Evolutionary conservation across 1,139 yeast genomes (phyloP).

Genomic region (Yamadazyma triangularis): DNA sequence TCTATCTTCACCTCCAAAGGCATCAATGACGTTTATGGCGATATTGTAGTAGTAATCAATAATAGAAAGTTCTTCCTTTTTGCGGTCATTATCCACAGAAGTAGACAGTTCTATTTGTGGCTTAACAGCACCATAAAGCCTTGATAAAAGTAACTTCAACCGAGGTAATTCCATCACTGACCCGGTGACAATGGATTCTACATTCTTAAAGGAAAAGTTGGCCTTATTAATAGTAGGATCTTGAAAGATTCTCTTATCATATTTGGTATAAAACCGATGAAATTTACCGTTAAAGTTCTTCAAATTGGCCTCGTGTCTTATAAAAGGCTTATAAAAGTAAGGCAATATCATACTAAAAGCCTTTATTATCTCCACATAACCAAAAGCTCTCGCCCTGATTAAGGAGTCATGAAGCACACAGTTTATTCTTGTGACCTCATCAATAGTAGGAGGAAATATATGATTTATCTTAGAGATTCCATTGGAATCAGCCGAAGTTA

Average conservation of each 20-base stretch:
- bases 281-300: slow-evolving; percentile 34
- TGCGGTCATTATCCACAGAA: too few species aligned
- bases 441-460: slow-evolving; percentile 91
- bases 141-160: slow-evolving; percentile 59
- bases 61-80: slow-evolving; percentile 9
- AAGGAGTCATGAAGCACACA: slow-evolving; percentile 78
- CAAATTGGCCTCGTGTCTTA: slow-evolving; percentile 83
- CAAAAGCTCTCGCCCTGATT: slow-evolving; percentile 60
- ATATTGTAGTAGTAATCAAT: slow-evolving; percentile 45
- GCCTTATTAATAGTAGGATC: slow-evolving; percentile 24
- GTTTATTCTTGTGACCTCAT: slow-evolving; percentile 85
- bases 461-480: slow-evolving; percentile 64
- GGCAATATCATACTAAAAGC: slow-evolving; percentile 82
- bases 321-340: slow-evolving; percentile 85
- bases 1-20: slow-evolving; percentile 61
- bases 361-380: slow-evolving; percentile 66
- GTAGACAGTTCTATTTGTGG: too few species aligned
- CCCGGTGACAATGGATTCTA: slow-evolving; percentile 68
- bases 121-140: slow-evolving; percentile 39
- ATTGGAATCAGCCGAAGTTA: slow-evolving; percentile 44
- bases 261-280: slow-evolving; percentile 42
- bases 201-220: slow-evolving; percentile 49
- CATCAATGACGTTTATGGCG: slow-evolving; percentile 66
- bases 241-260: slow-evolving; percentile 41
- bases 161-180: slow-evolving; percentile 65